Base-by-base conservation (phyloP, 768 basidiomycete species). In the Phylloporus sp. region DNA sequence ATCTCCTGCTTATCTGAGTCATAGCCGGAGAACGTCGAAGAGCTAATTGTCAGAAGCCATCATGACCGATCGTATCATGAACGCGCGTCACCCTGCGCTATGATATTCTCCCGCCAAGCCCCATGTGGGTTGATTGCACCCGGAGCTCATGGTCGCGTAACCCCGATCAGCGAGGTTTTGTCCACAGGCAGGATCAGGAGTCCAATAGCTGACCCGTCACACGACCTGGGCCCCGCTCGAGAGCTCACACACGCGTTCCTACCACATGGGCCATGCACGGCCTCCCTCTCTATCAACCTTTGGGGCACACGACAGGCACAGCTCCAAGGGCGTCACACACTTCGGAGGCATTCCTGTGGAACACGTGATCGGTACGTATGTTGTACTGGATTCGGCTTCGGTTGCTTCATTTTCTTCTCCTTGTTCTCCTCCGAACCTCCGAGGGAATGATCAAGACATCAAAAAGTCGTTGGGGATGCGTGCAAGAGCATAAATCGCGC, bases 371-470 rank as follows among this genome's bases (percentile, higher is more conserved):
- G 40, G 47, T 47, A 58, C 46, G 47, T 55, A 56, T 48, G 50
- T 45, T 9, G 27, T 28, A n/a, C 40, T 27, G 42, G 42, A 16
- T 43, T 43, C 9, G 42, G 42, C 7, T 28, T 40, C 39, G 39
- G 39, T 16, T 4, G 34, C 22, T 47, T 27, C 18, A 18, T 20
- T 52, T 53, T 54, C 39, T 3, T 11, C 40, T 13, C 15, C 26
- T 28, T 40, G 35, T 43, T 55, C 45, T 54, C 44, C 47, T 50
- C 50, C 59, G 62, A 31, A 52, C 28, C 8, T 63, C 62, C 62
- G 62, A 63, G 62, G 62, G 38, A 39, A 51, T 50, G 51, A 41
- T n/a, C 6, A 31, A 40, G 42, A 42, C 46, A 31, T 15, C 26
- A n/a, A 35, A 22, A 9, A n/a, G 34, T 34, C 24, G 32, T 55